These are phyloP conservation scores for Pseudogymnoascus destructans DNA, from an alignment of 2,329 filamentous ascomycete species.

Conservation along the genomic window DNA sequence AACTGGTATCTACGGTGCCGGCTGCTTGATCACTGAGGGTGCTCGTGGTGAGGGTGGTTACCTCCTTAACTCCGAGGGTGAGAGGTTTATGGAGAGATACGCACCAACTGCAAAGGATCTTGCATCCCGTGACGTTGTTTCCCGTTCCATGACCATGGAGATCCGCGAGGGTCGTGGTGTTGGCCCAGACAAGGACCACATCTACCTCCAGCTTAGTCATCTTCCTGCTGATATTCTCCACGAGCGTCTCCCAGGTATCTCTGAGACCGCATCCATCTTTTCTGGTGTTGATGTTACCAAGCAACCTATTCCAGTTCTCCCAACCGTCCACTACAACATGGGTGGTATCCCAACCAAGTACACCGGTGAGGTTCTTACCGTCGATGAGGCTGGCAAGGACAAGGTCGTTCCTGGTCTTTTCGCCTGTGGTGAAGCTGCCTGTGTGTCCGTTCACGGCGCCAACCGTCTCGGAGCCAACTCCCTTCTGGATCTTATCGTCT, in stretches of 20 bases:
- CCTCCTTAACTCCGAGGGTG: constrained; percentile 92
- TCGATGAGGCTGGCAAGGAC: constrained; percentile 77
- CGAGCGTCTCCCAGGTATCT: constrained; percentile 95
- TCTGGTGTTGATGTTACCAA: constrained; percentile 93
- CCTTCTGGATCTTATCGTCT: constrained; percentile 91
- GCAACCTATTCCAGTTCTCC: constrained; percentile 90
- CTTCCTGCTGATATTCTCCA: constrained; percentile 82
- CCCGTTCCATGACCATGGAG: constrained; percentile 95
- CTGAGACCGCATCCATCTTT: constrained; percentile 95
- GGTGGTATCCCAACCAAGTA: constrained; percentile 96
- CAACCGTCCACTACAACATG: constrained; percentile 99
- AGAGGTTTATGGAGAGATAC: constrained; percentile 99
- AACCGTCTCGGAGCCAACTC: constrained; percentile 98
- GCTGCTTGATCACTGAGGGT: constrained; percentile 94
- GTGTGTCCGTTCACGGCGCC: constrained; percentile 94
- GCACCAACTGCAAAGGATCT: constrained; percentile 97
- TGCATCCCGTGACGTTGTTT: constrained; percentile 89
- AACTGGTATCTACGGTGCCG: constrained; percentile 96
- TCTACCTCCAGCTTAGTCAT: constrained; percentile 95
- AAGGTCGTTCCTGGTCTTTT: constrained; percentile 90
- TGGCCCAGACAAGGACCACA: constrained; percentile 93
- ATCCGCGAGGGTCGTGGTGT: constrained; percentile 96
- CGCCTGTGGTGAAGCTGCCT: constrained; percentile 93
- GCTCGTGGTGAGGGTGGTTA: constrained; percentile 97
- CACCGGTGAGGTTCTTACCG: constrained; percentile 86